Evolutionary conservation across 345 rosid species (phyloP), one percentile per base, ranked within the genome.

Genomic region (Raphanus raphanistrum): DNA sequence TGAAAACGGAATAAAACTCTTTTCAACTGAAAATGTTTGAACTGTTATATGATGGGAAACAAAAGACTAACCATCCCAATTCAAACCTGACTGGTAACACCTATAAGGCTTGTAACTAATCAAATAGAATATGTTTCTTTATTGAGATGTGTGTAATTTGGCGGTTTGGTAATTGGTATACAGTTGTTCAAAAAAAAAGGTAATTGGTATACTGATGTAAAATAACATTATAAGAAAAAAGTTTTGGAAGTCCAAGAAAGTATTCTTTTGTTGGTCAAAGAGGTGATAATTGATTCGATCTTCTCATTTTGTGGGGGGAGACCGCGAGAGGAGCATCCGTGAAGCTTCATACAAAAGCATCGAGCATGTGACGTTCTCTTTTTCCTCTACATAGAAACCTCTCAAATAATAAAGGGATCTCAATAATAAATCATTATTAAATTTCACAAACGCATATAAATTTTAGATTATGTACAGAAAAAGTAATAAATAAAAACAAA

Each of bases 261-360:
- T 45, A 62, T 16, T 59, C 4, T 66, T 35, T 67, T 54, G 16
- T 0, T 50, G 55, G 82, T 69, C 82, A 80, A 70, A 74, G 59
- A 70, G 68, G 63, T 63, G 64, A 74, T 74, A 74, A 74, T 63
- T 74, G 82, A n/a, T 74, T 74, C 67, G 43, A 63, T 36, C 31
- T 29, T 68, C 21, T 52, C 36, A 61, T 35, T 73, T 38, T 29
- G 55, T 67, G 74, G 75, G 75, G 57, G 63, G 71, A 71, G 72
- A 33, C 76, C 73, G 10, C 16, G 29, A 63, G 71, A 33, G 64
- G 54, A 59, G 77, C 63, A 79, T 52, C 82, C 75, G 74, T 63
- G 82, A 79, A 79, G 75, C 72, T 79, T 79, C 82, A 41, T 25
- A 38, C 60, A 54, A 54, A 73, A 28, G 75, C 78, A 66, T 68